Percentiles rank a stretch among this genome's conserved stretches.
These are phyloP conservation scores for Sherardia arvensis DNA, from an alignment of 257 asterid genomes.

Conservation along the genomic window DNA sequence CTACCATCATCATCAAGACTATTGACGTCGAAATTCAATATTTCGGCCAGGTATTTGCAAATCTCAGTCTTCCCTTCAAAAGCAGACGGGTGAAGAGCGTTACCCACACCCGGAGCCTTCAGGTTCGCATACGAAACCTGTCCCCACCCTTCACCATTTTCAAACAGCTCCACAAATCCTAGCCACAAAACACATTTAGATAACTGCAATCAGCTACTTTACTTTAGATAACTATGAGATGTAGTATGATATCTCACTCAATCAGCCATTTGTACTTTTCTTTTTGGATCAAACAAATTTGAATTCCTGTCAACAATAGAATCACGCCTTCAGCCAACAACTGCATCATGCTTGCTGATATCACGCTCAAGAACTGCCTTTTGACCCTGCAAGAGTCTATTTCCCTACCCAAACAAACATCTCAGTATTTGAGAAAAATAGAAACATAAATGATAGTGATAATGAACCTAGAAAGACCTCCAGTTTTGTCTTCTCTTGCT, in stretches of 20 bases:
- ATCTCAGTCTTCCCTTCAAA: no score
- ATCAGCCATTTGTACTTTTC: constrained; percentile 8
- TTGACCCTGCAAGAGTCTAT: constrained; percentile 59
- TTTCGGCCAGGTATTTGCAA: no score
- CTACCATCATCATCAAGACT: no score
- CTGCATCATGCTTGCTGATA: constrained; percentile 59
- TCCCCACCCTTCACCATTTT: no score
- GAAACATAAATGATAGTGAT: constrained; percentile 1
- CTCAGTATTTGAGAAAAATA: not conserved
- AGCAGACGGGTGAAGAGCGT: no score
- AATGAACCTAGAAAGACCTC: constrained; percentile 46
- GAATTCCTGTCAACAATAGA: constrained; percentile 55
- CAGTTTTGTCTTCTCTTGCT: constrained; percentile 92
- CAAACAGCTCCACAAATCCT: no score
- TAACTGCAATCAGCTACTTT: no score
- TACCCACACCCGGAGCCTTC: no score
- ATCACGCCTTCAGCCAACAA: constrained; percentile 56
- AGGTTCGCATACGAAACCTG: no score
- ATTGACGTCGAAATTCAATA: no score
- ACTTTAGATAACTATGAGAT: no score
- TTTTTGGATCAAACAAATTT: constrained; percentile 49
- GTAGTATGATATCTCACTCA: not conserved
- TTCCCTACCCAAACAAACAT: constrained; percentile 45
- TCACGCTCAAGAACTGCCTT: constrained; percentile 86
- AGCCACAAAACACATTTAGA: no score